Evolutionary conservation across 2,329 filamentous ascomycete genomes (phyloP).

Genomic region (Colletotrichum sp.): DNA sequence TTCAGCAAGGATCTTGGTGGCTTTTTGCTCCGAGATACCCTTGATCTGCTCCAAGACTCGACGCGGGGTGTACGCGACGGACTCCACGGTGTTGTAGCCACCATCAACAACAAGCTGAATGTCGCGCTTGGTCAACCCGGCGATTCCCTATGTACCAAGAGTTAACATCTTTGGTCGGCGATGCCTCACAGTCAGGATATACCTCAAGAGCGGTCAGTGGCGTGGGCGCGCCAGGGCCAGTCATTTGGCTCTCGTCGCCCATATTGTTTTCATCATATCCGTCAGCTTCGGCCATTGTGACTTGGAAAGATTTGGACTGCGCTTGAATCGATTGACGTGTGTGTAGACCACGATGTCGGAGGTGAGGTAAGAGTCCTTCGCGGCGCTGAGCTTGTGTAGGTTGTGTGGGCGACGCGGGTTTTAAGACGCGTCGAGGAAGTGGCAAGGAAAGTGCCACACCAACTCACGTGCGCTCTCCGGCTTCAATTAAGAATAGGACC

Average conservation of each 20-base stretch:
- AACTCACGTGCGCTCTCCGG: slow-evolving; percentile 40
- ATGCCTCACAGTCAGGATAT: slow-evolving; percentile 30
- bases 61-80: slow-evolving; percentile 88
- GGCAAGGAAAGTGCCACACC: slow-evolving; percentile 35
- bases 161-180: background rate
- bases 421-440: slow-evolving; percentile 36
- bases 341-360: background rate
- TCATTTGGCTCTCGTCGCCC: slow-evolving; percentile 73
- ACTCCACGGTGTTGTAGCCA: slow-evolving; percentile 94
- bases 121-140: slow-evolving; percentile 91
- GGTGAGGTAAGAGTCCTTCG: background rate
- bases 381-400: background rate
- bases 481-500: background rate
- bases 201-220: slow-evolving; percentile 88
- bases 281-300: slow-evolving; percentile 53
- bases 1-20: slow-evolving; percentile 87
- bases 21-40: slow-evolving; percentile 97
- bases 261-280: slow-evolving; percentile 71
- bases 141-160: slow-evolving; percentile 67
- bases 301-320: background rate
- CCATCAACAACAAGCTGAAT: slow-evolving; percentile 92
- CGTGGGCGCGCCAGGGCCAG: slow-evolving; percentile 91
- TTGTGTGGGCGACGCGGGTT: background rate
- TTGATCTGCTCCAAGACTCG: slow-evolving; percentile 93
- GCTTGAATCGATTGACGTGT: background rate